Evolutionary conservation across 768 basidiomycete species (phyloP).

Genomic region (Leccinum variicolor): DNA sequence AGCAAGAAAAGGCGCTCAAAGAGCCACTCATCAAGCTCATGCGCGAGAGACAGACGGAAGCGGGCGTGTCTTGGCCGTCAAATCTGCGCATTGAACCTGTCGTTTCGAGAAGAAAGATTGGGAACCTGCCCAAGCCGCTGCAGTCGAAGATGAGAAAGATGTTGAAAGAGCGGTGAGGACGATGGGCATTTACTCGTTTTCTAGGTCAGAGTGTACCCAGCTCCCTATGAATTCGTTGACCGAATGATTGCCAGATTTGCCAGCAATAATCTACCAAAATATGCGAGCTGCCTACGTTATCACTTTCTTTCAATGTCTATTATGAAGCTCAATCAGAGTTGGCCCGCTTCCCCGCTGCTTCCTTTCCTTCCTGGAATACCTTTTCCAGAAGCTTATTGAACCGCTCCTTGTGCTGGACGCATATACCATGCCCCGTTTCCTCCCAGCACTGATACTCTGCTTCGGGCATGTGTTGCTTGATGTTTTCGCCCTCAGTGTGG

Average conservation of each 20-base stretch:
- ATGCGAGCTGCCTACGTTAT: background rate
- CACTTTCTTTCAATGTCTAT: background rate
- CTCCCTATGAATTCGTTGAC: background rate
- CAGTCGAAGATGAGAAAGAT: constrained; percentile 39
- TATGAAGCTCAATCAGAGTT: background rate
- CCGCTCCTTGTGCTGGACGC: constrained; percentile 43
- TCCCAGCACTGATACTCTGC: constrained; percentile 58
- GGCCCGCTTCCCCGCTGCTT: background rate
- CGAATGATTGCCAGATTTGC: background rate
- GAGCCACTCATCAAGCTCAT: constrained; percentile 41
- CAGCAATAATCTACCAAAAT: background rate
- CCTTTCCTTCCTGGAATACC: constrained; percentile 49
- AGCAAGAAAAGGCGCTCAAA: constrained; percentile 26
- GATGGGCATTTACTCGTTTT: background rate
- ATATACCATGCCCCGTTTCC: constrained; percentile 61
- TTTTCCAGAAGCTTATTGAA: constrained; percentile 59
- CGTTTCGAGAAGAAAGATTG: constrained; percentile 37
- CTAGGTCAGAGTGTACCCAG: constrained; percentile 2
- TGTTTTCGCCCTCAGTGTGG: constrained; percentile 44
- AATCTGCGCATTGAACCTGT: constrained; percentile 52
- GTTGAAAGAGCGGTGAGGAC: constrained; percentile 32
- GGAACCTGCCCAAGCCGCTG: constrained; percentile 36
- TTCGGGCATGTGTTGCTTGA: constrained; percentile 57
- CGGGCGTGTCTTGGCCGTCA: constrained; percentile 40
- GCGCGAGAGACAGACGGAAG: constrained; percentile 35